These are phyloP conservation scores for Symbiodinium natans DNA, from an alignment of 73 alveolate species.

Conservation along the genomic window DNA sequence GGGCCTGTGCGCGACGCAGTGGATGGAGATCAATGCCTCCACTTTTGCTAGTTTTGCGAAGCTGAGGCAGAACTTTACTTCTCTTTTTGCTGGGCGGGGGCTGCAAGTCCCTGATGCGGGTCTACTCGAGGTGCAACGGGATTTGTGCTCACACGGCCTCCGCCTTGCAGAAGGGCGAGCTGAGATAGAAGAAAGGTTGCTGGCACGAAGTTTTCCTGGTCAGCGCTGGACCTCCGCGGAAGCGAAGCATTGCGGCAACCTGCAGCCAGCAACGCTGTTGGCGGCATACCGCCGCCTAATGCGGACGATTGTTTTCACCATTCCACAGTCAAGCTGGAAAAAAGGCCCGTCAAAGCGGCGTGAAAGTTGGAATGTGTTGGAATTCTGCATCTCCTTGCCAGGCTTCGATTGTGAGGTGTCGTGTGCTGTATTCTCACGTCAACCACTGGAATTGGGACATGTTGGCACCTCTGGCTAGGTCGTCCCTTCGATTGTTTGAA, in stretches of 20 bases:
- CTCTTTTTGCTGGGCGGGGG: not conserved
- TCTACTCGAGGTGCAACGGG: slow-evolving; percentile 40
- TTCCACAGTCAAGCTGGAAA: slow-evolving; percentile 18
- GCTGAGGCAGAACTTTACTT: not conserved
- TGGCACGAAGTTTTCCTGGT: slow-evolving; percentile 60
- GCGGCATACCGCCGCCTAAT: slow-evolving; percentile 29
- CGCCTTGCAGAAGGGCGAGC: slow-evolving; percentile 42
- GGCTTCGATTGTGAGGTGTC: no score
- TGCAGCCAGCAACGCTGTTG: not conserved
- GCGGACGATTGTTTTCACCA: slow-evolving; percentile 4
- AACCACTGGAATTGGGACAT: no score
- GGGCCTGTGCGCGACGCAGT: slow-evolving; percentile 35
- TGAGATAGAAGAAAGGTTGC: slow-evolving; percentile 30
- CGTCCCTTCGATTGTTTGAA: not conserved
- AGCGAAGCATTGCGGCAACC: slow-evolving; percentile 19
- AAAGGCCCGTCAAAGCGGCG: no score
- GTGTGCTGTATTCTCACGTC: no score
- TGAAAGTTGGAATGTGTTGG: no score
- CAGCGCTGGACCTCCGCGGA: slow-evolving; percentile 50
- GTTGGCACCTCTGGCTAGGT: no score
- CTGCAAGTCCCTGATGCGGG: slow-evolving; percentile 12
- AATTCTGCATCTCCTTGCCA: no score
- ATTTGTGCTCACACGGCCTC: slow-evolving; percentile 42
- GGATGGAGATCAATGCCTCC: not conserved
- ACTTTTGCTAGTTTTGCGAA: not conserved